Base-by-base conservation (phyloP, 257 asterid species). In the Penstemon newberryi region DNA sequence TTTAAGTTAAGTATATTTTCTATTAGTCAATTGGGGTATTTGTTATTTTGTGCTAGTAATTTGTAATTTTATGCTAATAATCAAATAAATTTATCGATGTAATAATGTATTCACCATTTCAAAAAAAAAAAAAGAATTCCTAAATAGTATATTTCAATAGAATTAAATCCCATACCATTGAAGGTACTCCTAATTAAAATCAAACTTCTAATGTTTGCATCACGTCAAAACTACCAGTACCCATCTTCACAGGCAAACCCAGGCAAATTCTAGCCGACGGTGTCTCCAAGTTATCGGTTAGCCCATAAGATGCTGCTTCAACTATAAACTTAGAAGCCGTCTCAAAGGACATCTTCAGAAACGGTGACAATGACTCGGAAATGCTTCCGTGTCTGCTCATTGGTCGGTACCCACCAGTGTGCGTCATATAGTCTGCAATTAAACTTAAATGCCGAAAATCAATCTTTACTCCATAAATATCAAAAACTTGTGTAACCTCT, bases 311-410 rank as follows among this genome's bases (percentile, higher is more conserved):
- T 0, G 97, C 96, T 0, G 97, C 95, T 73, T 91, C 95, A 5
- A 91, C 95, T 4, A 94, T 89, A 73, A 89, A 94, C 82, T 88
- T 94, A 0, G 96, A 79, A 8, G 99, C 96, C 0, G 96, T 94
- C 80, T 94, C 99, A 25, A 83, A 94, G 1, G 99, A 81, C 96
- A 94, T 94, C 80, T 94, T 91, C 8, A 88, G 75, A 40, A 89
- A 87, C 0, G 97, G 97, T 0, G 97, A 91, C 46, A 83, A 5
- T 3, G 96, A 89, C 70, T 94, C 91, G 0, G 92, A 75, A 56
- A 94, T 87, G 53, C 96, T 69, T 46, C 99, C 99, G 2, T 84
- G 87, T 65, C 99, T 79, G 74, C 96, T 94, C 99, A 94, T 91
- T 0, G 97, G 80, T 45, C 85, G 77, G 60, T 89, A 94, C 5